Percentiles rank a stretch among this genome's conserved stretches.
Evolutionary conservation across 306 rosid genomes (phyloP).

Genomic region (Oxytropis ochrocephala): DNA sequence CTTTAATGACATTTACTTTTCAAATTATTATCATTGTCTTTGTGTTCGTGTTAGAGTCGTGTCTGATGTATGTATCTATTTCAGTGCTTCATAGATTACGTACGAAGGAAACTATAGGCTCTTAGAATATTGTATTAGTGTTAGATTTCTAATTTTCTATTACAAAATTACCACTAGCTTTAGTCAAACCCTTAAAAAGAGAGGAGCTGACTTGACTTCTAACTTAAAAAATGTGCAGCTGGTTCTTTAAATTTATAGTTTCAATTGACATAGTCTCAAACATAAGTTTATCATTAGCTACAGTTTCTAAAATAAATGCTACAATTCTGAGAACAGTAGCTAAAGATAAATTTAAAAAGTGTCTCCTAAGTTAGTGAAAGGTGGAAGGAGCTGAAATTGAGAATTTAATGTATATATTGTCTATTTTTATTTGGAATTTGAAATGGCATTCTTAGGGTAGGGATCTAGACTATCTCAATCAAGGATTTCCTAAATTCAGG

Average conservation of each 20-base stretch:
- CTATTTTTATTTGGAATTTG: background rate
- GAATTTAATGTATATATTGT: background rate
- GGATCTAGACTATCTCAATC: too few species aligned
- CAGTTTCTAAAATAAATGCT: background rate
- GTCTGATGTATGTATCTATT: too few species aligned
- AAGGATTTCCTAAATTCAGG: too few species aligned
- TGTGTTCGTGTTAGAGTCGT: too few species aligned
- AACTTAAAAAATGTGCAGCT: background rate
- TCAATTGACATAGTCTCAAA: background rate
- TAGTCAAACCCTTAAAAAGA: background rate
- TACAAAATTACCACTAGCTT: conserved; percentile 9
- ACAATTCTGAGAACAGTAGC: background rate
- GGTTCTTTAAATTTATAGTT: background rate
- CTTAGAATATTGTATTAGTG: background rate
- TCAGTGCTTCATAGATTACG: too few species aligned
- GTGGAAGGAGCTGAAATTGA: background rate
- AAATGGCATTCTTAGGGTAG: too few species aligned
- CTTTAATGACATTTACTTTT: too few species aligned
- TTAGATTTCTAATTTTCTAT: background rate
- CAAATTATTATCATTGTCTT: too few species aligned
- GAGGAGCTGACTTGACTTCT: background rate
- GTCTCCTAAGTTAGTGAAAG: background rate
- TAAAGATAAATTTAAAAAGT: background rate
- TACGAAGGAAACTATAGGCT: background rate
- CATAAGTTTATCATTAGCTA: background rate